Base-by-base conservation (phyloP, 2,329 filamentous ascomycete species). In the Teratosphaeriaceae sp. region DNA sequence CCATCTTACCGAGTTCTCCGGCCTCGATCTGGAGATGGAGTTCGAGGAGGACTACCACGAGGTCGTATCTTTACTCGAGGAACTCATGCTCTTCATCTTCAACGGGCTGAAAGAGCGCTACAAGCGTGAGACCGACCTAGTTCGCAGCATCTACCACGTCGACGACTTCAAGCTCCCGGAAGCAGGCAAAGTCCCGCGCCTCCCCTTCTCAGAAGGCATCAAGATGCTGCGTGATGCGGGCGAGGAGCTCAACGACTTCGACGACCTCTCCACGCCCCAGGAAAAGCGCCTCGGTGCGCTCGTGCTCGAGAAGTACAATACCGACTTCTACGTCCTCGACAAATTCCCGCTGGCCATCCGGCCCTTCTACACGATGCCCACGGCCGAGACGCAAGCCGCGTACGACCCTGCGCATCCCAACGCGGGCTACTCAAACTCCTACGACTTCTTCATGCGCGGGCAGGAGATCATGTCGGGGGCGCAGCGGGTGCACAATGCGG, bases 311-410 rank as follows among this genome's bases (percentile, higher is more conserved):
- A 96, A 95, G 70, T 95, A 84, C 75, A 79, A 84, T 62, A 92
- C 88, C 47, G 92, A 98, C 70, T 97, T 97, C 71, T 97, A 95
- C 71, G 83, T 94, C 18, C 78, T 98, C 49, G 90, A 97, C 73
- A 92, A 97, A 69, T 98, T 95, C 75, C 92, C 92, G 34, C 81
- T 92, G 65, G 73, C 75, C 27, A 86, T 92, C 16, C 80, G 92
- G 22, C 90, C 90, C 4, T 95, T 95, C 68, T 97, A 96, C 68
- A 88, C 90, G 48, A 87, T 90, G 71, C 80, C 85, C 42, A 85
- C 85, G 59, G 78, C 79, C 2, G 70, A 76, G 33, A 78, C 85
- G 56, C 73, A 78, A 43, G 57, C 55, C 21, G 48, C 62, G 24
- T 64, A 68, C 29, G 60, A 67, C 52, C 57, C 67, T 5, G 54